Evolutionary conservation across 75 land plant species (phyloP).

Genomic region (Adiantum capillusveneris): DNA sequence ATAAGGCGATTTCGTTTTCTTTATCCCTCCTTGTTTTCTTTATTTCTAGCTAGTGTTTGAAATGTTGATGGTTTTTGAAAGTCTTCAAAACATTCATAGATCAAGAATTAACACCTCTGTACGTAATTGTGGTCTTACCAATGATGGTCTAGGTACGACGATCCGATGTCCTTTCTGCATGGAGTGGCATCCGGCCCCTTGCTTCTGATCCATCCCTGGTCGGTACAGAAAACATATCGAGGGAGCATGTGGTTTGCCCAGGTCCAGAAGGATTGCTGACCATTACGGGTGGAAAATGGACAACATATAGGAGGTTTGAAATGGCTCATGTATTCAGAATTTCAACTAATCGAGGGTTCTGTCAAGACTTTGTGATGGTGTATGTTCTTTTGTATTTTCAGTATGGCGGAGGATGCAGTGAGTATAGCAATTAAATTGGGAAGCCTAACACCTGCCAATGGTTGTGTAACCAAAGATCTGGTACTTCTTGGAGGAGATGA

Average conservation of each 20-base stretch:
- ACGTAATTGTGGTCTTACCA: not conserved
- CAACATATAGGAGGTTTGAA: conserved; percentile 83
- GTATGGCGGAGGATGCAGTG: conserved; percentile 99
- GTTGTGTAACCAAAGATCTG: conserved; percentile 55
- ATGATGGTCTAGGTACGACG: conserved; percentile 72
- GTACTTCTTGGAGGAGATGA: conserved; percentile 65
- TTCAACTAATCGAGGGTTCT: not conserved
- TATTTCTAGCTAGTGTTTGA: too few relatives aligned
- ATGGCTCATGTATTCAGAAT: not conserved
- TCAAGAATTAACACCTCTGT: not conserved
- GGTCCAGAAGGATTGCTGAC: conserved; percentile 84
- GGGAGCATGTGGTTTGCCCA: conserved; percentile 85
- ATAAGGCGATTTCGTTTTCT: too few relatives aligned
- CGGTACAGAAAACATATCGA: conserved; percentile 79
- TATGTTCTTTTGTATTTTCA: conserved; percentile 19
- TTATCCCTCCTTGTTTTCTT: too few relatives aligned
- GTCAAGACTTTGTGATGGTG: not conserved
- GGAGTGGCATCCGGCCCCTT: conserved; percentile 98
- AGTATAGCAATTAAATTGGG: conserved; percentile 74
- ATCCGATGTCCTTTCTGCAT: conserved; percentile 91
- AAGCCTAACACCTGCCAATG: conserved; percentile 46
- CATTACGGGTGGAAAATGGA: conserved; percentile 99
- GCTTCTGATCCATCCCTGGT: conserved; percentile 81
- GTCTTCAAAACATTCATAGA: not conserved
- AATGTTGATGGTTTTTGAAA: not conserved